phyloP scores from a whole-genome alignment of 768 basidiomycete species.

The Hericium alpestre region DNA sequence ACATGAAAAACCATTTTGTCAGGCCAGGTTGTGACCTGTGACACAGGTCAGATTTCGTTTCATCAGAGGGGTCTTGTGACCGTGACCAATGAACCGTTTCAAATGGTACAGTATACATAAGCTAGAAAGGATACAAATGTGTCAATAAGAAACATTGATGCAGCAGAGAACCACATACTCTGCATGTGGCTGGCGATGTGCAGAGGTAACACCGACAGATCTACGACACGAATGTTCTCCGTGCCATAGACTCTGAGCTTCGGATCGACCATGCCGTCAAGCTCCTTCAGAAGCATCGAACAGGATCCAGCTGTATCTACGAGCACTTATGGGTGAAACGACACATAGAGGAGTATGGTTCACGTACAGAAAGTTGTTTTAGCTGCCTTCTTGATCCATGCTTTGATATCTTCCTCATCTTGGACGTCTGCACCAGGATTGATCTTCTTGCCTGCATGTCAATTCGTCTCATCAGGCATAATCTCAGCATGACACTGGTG shows the following conservation, averaged over 20 bases:
- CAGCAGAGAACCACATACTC: slow-evolving; percentile 6
- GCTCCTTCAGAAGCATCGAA: slow-evolving; percentile 29
- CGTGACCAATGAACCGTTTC: no score
- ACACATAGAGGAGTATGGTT: background rate
- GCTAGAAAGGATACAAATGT: slow-evolving; percentile 6
- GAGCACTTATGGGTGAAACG: background rate
- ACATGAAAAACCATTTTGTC: no score
- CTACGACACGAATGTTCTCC: slow-evolving; percentile 35
- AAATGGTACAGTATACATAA: slow-evolving; percentile 17
- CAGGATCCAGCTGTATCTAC: slow-evolving; percentile 27
- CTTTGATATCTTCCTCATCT: slow-evolving; percentile 18
- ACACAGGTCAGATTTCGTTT: no score
- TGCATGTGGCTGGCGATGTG: slow-evolving; percentile 28
- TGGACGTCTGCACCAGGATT: slow-evolving; percentile 20
- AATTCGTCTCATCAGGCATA: background rate
- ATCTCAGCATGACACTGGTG: background rate
- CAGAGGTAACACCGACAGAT: slow-evolving; percentile 32
- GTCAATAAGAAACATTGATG: background rate
- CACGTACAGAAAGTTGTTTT: background rate
- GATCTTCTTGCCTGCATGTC: slow-evolving; percentile 14
- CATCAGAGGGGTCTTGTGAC: no score
- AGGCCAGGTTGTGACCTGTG: no score
- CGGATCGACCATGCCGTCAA: slow-evolving; percentile 29
- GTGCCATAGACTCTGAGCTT: slow-evolving; percentile 29
- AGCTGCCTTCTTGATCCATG: background rate